These are phyloP conservation scores for Teunomyces atbi DNA, from an alignment of 805 yeast species.

Conservation along the genomic window DNA sequence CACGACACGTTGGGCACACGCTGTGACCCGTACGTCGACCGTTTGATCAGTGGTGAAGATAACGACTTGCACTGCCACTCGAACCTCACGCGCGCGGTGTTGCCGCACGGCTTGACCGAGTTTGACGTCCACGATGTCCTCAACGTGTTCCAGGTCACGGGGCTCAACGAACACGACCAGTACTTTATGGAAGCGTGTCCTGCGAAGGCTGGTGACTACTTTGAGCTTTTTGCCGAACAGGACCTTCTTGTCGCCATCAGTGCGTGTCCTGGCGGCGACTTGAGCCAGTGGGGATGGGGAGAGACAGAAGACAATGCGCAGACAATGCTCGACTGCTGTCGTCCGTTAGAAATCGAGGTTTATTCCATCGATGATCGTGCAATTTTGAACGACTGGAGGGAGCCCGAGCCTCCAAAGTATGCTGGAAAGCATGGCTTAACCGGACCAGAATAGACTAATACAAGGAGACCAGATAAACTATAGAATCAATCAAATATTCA, in stretches of 20 bases:
- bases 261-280: slow-evolving; percentile 71
- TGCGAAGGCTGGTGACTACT: slow-evolving; percentile 55
- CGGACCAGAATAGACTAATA: no score
- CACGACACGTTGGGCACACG: slow-evolving; percentile 69
- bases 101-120: slow-evolving; percentile 61
- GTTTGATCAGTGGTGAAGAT: slow-evolving; percentile 60
- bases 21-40: slow-evolving; percentile 69
- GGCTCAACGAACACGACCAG: slow-evolving; percentile 61
- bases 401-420: slow-evolving; percentile 51
- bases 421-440: slow-evolving; percentile 57
- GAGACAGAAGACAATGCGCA: slow-evolving; percentile 47
- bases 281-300: slow-evolving; percentile 72
- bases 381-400: slow-evolving; percentile 49
- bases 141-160: slow-evolving; percentile 69
- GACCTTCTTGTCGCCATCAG: slow-evolving; percentile 62
- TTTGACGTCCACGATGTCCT: slow-evolving; percentile 67
- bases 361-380: slow-evolving; percentile 49
- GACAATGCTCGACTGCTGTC: slow-evolving; percentile 60
- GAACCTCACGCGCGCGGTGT: slow-evolving; percentile 56
- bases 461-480: no score
- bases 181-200: slow-evolving; percentile 73
- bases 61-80: slow-evolving; percentile 69
- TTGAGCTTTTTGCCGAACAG: slow-evolving; percentile 66
- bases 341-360: slow-evolving; percentile 63
- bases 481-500: no score